These are phyloP conservation scores for Neospora caninum DNA, from an alignment of 169 alveolate species.

Conservation along the genomic window DNA sequence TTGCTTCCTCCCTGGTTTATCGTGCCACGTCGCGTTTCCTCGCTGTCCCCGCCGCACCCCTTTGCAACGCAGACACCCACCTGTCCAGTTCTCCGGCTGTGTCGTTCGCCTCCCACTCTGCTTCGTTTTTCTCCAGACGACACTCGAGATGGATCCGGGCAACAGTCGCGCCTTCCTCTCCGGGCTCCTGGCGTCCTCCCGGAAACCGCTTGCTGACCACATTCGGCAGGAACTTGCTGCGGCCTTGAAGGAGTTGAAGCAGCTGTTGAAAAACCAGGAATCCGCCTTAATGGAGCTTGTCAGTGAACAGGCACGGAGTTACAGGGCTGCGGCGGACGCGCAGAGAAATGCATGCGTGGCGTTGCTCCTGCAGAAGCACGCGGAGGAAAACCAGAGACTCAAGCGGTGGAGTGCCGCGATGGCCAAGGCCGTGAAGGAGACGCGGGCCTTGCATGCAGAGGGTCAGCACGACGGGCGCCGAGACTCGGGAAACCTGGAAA, in stretches of 20 bases:
- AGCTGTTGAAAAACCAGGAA: background rate
- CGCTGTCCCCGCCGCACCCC: too few species aligned
- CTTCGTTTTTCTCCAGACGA: background rate
- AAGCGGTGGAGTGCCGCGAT: background rate
- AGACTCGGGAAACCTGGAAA: background rate
- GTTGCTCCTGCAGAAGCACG: background rate
- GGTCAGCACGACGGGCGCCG: background rate
- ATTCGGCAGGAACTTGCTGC: background rate
- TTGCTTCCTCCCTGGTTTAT: too few species aligned
- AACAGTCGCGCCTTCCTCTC: conserved; percentile 19
- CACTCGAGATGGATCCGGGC: background rate
- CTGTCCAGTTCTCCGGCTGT: too few species aligned
- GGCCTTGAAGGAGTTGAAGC: background rate
- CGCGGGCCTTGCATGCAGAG: background rate
- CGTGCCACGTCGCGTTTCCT: too few species aligned
- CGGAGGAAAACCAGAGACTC: background rate
- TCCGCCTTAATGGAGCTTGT: background rate
- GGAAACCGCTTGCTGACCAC: background rate
- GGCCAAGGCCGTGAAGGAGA: background rate
- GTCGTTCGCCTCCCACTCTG: too few species aligned
- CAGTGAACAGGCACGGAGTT: background rate
- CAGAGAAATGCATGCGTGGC: background rate
- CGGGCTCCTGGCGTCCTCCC: background rate
- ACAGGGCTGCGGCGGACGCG: background rate
- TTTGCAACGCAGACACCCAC: too few species aligned